These are phyloP conservation scores for Escallonia rubra DNA, from an alignment of 129 eudicot genomes.

Conservation along the genomic window DNA sequence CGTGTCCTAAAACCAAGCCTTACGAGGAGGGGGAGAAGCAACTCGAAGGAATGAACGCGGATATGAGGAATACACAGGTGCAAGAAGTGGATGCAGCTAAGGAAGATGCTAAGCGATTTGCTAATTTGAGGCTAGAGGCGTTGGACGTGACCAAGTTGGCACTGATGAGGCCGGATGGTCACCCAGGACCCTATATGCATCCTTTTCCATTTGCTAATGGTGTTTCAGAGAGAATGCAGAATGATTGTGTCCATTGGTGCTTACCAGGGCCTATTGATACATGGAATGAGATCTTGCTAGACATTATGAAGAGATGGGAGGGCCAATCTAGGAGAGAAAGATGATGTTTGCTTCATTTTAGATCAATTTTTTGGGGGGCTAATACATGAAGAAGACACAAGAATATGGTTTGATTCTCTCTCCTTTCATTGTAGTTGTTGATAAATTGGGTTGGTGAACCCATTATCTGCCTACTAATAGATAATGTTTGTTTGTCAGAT, in stretches of 20 bases:
- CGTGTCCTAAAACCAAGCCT: slow-evolving; percentile 78
- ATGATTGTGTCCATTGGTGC: slow-evolving; percentile 98
- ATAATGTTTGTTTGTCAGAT: too few relatives aligned
- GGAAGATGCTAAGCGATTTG: slow-evolving; percentile 12
- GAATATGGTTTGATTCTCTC: too few relatives aligned
- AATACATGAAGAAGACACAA: too few relatives aligned
- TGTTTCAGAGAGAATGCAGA: slow-evolving; percentile 51
- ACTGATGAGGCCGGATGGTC: slow-evolving; percentile 85
- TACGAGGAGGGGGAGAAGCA: slow-evolving; percentile 43
- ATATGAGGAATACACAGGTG: slow-evolving; percentile 68
- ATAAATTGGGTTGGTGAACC: too few relatives aligned
- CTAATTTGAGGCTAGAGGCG: slow-evolving; percentile 47
- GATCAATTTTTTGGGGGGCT: too few relatives aligned
- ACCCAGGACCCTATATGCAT: slow-evolving; percentile 87
- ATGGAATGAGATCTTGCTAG: slow-evolving; percentile 93
- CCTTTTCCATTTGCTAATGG: slow-evolving; percentile 89
- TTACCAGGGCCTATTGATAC: slow-evolving; percentile 90
- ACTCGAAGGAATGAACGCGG: slow-evolving; percentile 66
- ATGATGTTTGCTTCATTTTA: too few relatives aligned
- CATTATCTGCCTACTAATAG: too few relatives aligned
- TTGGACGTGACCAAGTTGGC: slow-evolving; percentile 76
- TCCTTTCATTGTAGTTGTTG: too few relatives aligned
- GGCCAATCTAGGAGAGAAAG: slow-evolving; percentile 5
- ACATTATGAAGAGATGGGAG: slow-evolving; percentile 65
- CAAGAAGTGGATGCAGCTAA: slow-evolving; percentile 52